Evolutionary conservation across 768 basidiomycete genomes (phyloP), one percentile per base, ranked within the genome.

Genomic region (Pisolithus orientalis): DNA sequence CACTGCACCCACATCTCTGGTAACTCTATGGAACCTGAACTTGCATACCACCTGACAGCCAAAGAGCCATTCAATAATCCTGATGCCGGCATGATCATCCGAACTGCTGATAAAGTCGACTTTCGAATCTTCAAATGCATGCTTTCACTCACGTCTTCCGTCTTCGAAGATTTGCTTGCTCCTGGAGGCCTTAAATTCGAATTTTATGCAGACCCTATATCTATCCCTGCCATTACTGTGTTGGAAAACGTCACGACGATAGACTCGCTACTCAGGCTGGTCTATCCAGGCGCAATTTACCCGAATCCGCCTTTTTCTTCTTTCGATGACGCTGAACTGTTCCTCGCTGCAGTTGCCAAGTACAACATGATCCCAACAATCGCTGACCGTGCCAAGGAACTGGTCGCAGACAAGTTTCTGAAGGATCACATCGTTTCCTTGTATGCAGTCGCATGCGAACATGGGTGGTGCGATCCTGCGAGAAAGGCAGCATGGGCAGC

Each of bases 221-320:
- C 53, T 9, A 54, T 66, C 7, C 66, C 72, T 29, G 59, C 75
- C 31, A 66, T 78, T 32, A 62, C 69, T 28, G 67, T 77, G 66
- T 50, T 69, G 29, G 78, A 79, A 59, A 66, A 70, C 54, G 65
- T 60, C 44, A 60, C 58, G 9, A 72, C 70, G 2, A 54, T 79
- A 28, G 51, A 34, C 29, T 8, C 31, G 29, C n/a, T 47, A 24
- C 29, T 47, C 45, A 63, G 29, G 51, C 65, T 8, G 57, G 76
- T 5, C 68, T 79, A 5, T 63, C 69, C 7, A 64, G 74, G 29
- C 73, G 74, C 57, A 71, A 75, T 44, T 76, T 77, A 45, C 31
- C 28, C 10, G 17, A 40, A 32, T 8, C 43, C 47, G 13, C 24
- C 43, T 3, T 53, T 53, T 11, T 7, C 34, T 45, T 55, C 10